Percentiles rank a stretch among this genome's conserved stretches.
These are phyloP conservation scores for Paracamarosporium sp. DNA, from an alignment of 2,329 filamentous ascomycete genomes.

Conservation along the genomic window DNA sequence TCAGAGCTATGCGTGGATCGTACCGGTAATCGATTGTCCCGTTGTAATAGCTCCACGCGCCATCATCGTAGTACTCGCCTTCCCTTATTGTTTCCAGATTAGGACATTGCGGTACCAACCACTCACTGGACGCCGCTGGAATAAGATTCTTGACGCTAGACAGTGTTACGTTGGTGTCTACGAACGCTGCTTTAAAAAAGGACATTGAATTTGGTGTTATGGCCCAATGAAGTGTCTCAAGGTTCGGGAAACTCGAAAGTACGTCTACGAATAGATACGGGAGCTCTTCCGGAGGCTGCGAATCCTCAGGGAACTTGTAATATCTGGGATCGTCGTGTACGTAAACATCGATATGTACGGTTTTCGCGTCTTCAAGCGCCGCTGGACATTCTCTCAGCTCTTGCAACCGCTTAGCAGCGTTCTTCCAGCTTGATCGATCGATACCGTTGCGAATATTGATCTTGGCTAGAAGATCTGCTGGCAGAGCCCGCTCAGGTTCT, in stretches of 20 bases:
- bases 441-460: constrained; percentile 9
- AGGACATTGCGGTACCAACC: constrained; percentile 2
- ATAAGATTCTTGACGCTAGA: neutral
- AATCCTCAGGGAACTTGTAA: neutral
- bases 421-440: constrained; percentile 3
- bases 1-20: neutral
- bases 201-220: neutral
- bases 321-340: neutral
- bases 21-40: neutral
- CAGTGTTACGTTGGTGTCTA: neutral
- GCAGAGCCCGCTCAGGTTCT: neutral
- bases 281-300: neutral
- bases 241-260: constrained; percentile 2
- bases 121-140: neutral
- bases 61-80: neutral
- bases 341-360: constrained; percentile 6
- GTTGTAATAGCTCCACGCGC: neutral
- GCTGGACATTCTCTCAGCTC: constrained; percentile 11
- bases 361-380: constrained; percentile 7
- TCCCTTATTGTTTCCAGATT: neutral
- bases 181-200: neutral
- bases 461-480: constrained; percentile 1
- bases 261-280: neutral
- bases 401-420: constrained; percentile 1
- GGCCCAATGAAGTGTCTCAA: neutral